A percentile compares a stretch with the other conserved stretches of the same genome.
phyloP scores from a whole-genome alignment of 805 yeast species.

The Jamesozyma rosinii region DNA sequence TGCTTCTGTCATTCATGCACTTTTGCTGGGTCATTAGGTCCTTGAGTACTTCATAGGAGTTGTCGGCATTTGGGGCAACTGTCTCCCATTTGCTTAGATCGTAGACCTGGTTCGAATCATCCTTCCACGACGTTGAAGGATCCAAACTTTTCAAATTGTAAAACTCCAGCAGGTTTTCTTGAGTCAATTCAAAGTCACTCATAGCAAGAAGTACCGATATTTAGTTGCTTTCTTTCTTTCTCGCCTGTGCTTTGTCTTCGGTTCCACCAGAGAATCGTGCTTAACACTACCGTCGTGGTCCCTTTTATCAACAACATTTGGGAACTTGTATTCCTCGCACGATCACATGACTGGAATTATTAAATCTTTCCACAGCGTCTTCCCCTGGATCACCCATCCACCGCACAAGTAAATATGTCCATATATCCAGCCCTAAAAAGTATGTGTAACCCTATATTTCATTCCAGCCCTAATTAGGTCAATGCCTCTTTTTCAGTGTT shows the following conservation, averaged over 20 bases:
- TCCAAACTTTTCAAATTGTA: conserved; percentile 38
- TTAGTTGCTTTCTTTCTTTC: not conserved
- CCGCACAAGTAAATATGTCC: too few species aligned
- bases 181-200: conserved; percentile 17
- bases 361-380: too few species aligned
- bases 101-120: conserved; percentile 25
- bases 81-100: conserved; percentile 20
- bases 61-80: conserved; percentile 19
- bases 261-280: not conserved
- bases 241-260: not conserved
- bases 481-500: too few species aligned
- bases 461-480: too few species aligned
- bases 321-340: too few species aligned
- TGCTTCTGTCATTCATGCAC: not conserved
- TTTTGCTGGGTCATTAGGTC: conserved; percentile 25
- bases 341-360: too few species aligned
- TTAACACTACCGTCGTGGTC: not conserved
- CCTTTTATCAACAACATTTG: too few species aligned
- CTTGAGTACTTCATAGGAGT: conserved; percentile 29
- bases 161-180: conserved; percentile 27
- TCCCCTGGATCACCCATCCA: too few species aligned
- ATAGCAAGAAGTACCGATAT: too few species aligned
- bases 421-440: too few species aligned
- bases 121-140: conserved; percentile 34
- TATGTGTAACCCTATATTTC: too few species aligned